A percentile compares a stretch with the other conserved stretches of the same genome.
These are phyloP conservation scores for Globisporangium parvum DNA, from an alignment of 352 stramenopile species.

Conservation along the genomic window DNA sequence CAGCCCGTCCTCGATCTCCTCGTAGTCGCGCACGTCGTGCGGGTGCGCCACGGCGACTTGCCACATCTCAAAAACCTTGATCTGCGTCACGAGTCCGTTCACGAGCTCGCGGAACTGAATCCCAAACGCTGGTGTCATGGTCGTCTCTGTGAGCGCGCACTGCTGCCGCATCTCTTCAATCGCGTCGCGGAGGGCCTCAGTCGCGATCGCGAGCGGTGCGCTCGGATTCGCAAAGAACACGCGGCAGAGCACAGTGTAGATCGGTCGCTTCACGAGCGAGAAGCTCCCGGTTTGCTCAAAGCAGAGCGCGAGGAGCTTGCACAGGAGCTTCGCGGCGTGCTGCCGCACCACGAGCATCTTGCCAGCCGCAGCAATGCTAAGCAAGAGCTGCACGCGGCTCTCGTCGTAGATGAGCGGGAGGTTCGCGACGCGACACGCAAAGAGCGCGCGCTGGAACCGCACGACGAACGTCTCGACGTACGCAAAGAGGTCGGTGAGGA, in stretches of 20 bases:
- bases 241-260: constrained; percentile 39
- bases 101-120: constrained; percentile 41
- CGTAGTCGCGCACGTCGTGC: constrained; percentile 24
- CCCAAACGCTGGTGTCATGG: constrained; percentile 25
- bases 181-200: constrained; percentile 29
- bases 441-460: constrained; percentile 50
- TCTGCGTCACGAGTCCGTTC: constrained; percentile 43
- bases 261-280: constrained; percentile 34
- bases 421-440: constrained; percentile 37
- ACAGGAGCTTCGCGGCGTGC: constrained; percentile 39
- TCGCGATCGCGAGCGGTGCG: constrained; percentile 19
- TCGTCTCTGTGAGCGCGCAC: constrained; percentile 16
- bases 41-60: constrained; percentile 23
- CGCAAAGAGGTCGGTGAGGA: constrained; percentile 39
- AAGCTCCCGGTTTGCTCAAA: constrained; percentile 68
- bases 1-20: constrained; percentile 66
- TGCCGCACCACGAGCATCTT: constrained; percentile 23
- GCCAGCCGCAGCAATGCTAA: constrained; percentile 38
- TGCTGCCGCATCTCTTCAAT: constrained; percentile 47
- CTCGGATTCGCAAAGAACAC: constrained; percentile 31
- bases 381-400: constrained; percentile 33
- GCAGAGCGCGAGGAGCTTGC: constrained; percentile 34
- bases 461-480: constrained; percentile 43
- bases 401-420: constrained; percentile 53
- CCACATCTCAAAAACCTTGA: constrained; percentile 59